Conservation (phyloP, 169 alveolate species). For the Babesia bovis region DNA sequence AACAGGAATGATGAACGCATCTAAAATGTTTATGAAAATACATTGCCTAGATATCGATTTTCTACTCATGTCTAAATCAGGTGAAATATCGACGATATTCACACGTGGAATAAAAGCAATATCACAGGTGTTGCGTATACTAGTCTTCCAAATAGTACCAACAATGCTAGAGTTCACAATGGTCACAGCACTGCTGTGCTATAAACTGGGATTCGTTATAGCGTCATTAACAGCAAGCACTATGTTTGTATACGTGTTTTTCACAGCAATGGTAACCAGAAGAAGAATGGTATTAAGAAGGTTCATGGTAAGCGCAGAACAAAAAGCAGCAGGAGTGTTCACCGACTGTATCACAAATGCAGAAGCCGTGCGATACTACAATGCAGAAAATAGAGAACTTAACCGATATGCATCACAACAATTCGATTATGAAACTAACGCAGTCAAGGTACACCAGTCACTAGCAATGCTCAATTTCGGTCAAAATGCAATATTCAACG, state of each 20-base stretch:
- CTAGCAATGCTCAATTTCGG: slow-evolving; percentile 78
- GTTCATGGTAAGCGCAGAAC: slow-evolving; percentile 81
- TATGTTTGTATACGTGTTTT: slow-evolving; percentile 75
- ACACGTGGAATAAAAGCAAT: slow-evolving; percentile 77
- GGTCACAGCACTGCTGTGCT: slow-evolving; percentile 76
- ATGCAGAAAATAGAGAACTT: slow-evolving; percentile 72
- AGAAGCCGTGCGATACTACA: slow-evolving; percentile 78
- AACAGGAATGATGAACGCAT: slow-evolving; percentile 69
- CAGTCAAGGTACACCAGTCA: slow-evolving; percentile 75
- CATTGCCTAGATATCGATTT: slow-evolving; percentile 74
- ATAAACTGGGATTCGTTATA: slow-evolving; percentile 81
- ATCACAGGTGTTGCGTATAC: slow-evolving; percentile 71
- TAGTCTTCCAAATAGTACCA: slow-evolving; percentile 80
- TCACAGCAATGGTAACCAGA: slow-evolving; percentile 80
- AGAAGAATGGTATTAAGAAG: slow-evolving; percentile 78
- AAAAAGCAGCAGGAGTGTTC: slow-evolving; percentile 78
- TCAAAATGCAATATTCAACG: slow-evolving; percentile 75
- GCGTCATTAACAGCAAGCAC: slow-evolving; percentile 79
- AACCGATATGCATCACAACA: slow-evolving; percentile 69
- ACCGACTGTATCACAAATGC: slow-evolving; percentile 81
- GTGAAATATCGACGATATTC: slow-evolving; percentile 74
- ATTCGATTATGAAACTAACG: slow-evolving; percentile 71
- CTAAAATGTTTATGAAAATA: slow-evolving; percentile 73
- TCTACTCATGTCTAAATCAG: slow-evolving; percentile 73
- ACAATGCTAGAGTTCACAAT: slow-evolving; percentile 79